A percentile compares a stretch with the other conserved stretches of the same genome.
These are phyloP conservation scores for Ogataea pilisensis DNA, from an alignment of 805 yeast genomes.

Conservation along the genomic window DNA sequence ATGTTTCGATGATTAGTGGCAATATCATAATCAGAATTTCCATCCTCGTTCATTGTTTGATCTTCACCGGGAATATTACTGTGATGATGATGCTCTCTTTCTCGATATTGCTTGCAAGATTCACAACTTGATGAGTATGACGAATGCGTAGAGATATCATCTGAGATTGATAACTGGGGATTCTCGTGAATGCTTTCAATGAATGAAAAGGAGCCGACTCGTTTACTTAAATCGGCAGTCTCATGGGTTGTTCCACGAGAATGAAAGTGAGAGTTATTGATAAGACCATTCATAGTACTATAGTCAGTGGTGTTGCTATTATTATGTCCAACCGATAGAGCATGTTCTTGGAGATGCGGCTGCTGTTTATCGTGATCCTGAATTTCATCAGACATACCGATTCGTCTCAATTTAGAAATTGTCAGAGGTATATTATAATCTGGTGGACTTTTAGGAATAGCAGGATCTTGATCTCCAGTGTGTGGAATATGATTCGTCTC, in stretches of 20 bases:
- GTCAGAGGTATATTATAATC: no score
- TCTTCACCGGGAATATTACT: neutral
- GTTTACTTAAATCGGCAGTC: neutral
- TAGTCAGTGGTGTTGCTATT: no score
- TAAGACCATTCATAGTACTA: no score
- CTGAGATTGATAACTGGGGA: no score
- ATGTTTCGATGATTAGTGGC: conserved; percentile 12
- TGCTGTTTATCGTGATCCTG: neutral
- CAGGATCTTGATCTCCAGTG: no score
- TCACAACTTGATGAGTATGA: conserved; percentile 10
- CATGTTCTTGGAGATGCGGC: no score
- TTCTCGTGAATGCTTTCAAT: conserved; percentile 14
- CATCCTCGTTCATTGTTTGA: neutral
- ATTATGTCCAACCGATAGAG: no score
- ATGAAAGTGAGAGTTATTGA: no score
- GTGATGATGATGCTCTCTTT: neutral
- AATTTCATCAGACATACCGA: neutral
- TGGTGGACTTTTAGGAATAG: no score
- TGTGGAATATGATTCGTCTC: no score
- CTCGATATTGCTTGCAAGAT: conserved; percentile 3
- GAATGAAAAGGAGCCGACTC: conserved; percentile 12
- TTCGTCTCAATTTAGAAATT: no score
- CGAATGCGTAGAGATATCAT: conserved; percentile 10
- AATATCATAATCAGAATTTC: neutral
- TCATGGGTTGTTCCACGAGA: no score